Evolutionary conservation across 805 yeast genomes (phyloP).

Genomic region (Candida endomychidarum): DNA sequence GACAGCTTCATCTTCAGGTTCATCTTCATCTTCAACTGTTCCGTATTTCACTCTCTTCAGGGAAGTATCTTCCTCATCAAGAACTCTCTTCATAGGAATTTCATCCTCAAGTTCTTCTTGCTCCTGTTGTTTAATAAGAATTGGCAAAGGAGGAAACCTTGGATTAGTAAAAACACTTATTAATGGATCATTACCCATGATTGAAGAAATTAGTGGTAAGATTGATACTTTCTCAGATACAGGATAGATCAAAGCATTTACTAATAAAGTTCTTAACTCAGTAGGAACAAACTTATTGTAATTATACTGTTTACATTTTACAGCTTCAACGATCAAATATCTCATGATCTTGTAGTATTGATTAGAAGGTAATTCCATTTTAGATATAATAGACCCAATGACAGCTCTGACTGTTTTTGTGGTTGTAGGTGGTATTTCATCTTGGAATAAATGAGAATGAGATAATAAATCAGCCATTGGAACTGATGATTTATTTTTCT

Average conservation of each 20-base stretch:
- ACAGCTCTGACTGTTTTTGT: slow-evolving; percentile 41
- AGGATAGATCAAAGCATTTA: slow-evolving; percentile 65
- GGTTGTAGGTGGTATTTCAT: slow-evolving; percentile 40
- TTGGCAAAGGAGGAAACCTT: slow-evolving; percentile 59
- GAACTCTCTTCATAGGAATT: neutral
- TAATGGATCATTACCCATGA: slow-evolving; percentile 51
- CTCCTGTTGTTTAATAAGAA: slow-evolving; percentile 31
- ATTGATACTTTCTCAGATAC: slow-evolving; percentile 62
- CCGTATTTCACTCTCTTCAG: too few relatives aligned
- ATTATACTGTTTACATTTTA: slow-evolving; percentile 23
- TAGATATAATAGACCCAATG: slow-evolving; percentile 47
- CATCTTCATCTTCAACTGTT: slow-evolving; percentile 33
- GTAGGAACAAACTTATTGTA: slow-evolving; percentile 22
- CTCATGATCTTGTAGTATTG: slow-evolving; percentile 57
- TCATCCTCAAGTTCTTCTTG: slow-evolving; percentile 31
- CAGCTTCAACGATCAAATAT: slow-evolving; percentile 36
- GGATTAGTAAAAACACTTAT: slow-evolving; percentile 70
- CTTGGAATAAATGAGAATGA: slow-evolving; percentile 56
- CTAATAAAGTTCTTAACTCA: slow-evolving; percentile 41
- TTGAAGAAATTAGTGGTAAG: slow-evolving; percentile 64
- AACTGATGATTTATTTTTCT: slow-evolving; percentile 42
- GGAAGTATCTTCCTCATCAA: slow-evolving; percentile 28
- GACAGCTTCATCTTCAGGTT: slow-evolving; percentile 21
- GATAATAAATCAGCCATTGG: slow-evolving; percentile 70
- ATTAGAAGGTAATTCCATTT: slow-evolving; percentile 56